phyloP scores from a whole-genome alignment of 305 asterid species.

The Ilex paraguariensis region DNA sequence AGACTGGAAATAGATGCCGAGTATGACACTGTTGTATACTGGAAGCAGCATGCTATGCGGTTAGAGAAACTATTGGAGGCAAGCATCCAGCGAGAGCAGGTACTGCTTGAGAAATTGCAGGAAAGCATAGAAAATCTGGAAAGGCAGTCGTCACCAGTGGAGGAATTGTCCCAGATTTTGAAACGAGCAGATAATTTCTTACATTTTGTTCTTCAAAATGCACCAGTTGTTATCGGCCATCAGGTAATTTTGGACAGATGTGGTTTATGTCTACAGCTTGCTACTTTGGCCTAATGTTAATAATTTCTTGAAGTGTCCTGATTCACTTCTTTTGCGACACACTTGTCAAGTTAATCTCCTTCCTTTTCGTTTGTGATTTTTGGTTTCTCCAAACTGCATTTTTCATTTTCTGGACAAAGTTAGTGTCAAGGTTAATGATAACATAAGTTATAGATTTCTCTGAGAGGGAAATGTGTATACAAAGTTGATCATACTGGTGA shows the following conservation, averaged over 20 bases:
- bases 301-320: too few relatives aligned
- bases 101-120: constrained; percentile 57
- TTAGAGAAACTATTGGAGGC: constrained; percentile 69
- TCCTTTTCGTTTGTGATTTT: too few relatives aligned
- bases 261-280: too few relatives aligned
- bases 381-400: too few relatives aligned
- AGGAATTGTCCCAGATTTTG: constrained; percentile 69
- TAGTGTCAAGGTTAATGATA: too few relatives aligned
- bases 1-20: constrained; percentile 61
- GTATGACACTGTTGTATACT: constrained; percentile 56
- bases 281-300: too few relatives aligned
- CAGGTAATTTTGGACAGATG: constrained; percentile 37
- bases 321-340: too few relatives aligned
- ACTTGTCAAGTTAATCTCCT: too few relatives aligned
- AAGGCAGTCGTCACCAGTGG: constrained; percentile 82
- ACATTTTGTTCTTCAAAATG: constrained; percentile 89
- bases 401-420: too few relatives aligned
- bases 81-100: constrained; percentile 50
- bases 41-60: constrained; percentile 67
- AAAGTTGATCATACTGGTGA: too few relatives aligned
- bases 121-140: constrained; percentile 79
- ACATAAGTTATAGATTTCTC: too few relatives aligned
- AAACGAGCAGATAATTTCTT: constrained; percentile 83
- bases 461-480: too few relatives aligned
- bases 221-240: constrained; percentile 92